phyloP scores from a whole-genome alignment of 306 rosid genomes.

The Hippophae tibetana region DNA sequence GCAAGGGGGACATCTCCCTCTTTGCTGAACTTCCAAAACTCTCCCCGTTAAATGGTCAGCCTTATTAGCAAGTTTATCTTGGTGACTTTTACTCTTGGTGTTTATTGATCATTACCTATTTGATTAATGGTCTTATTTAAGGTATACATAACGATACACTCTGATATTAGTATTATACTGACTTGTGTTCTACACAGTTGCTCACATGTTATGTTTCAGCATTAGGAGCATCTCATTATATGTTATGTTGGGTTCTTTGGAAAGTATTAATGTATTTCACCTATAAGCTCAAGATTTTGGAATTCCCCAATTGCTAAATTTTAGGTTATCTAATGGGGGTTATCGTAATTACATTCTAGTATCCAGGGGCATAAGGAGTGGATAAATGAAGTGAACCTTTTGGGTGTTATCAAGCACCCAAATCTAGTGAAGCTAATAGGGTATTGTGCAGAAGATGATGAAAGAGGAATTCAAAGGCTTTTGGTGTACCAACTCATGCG shows the following conservation, averaged over 20 bases:
- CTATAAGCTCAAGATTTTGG: background rate
- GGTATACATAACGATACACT: too few species aligned
- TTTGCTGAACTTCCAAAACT: too few species aligned
- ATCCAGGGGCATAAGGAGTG: constrained; percentile 95
- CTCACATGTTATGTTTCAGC: background rate
- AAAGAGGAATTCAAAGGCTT: constrained; percentile 93
- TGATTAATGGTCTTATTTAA: too few species aligned
- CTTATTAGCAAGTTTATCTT: too few species aligned
- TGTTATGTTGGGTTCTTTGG: background rate
- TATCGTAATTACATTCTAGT: constrained; percentile 34
- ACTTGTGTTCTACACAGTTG: too few species aligned
- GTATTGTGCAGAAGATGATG: constrained; percentile 97
- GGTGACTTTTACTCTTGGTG: too few species aligned
- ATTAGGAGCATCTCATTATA: background rate
- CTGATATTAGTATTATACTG: too few species aligned
- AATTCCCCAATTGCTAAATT: constrained; percentile 2
- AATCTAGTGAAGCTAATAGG: constrained; percentile 83
- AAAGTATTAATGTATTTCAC: background rate
- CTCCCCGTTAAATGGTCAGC: too few species aligned
- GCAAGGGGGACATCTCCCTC: too few species aligned
- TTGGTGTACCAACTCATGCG: constrained; percentile 82
- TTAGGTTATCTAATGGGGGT: constrained; percentile 20
- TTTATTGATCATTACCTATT: too few species aligned
- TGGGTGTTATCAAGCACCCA: constrained; percentile 87
- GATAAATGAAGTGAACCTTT: constrained; percentile 84